Base-by-base conservation (phyloP, 1,284 basidiomycete genomes). In the Phaffia rhodozyma region DNA sequence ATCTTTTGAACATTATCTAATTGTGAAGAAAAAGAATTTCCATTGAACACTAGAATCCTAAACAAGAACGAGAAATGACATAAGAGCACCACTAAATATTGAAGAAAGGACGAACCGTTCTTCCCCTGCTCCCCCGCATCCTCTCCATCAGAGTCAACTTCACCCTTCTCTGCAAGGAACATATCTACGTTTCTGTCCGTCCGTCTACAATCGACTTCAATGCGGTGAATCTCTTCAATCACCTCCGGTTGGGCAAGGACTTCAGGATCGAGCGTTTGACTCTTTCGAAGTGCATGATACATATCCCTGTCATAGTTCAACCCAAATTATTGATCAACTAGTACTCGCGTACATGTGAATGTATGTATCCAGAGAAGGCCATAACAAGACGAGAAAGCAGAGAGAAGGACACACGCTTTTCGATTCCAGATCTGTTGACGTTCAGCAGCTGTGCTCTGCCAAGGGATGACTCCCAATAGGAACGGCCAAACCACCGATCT, bases 121-220 rank as follows among this genome's bases (percentile, higher is more conserved):
- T 54, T 54, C 7, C 54, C 58, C 13, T 49, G 58, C 32, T 65
- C 63, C 25, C 61, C 63, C 25, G 49, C 27, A 30, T 53, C 68
- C 54, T 67, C 71, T 61, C 74, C 73, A 56, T 73, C 74, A 65
- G 72, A 1, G 60, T 63, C 18, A 62, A 59, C 18, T 65, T 70
- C 16, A 65, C 66, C 21, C 72, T 71, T 1, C 69, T 65, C 2
- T 80, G 79, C 3, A 82, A 80, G 0, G 70, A 96, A 98, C 58
- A 96, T 79, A 0, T 89, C 83, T 67, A 97, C 91, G 21, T 82
- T 87, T 21, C 94, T 83, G 74, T 99, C 96, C n/a, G 96, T 97
- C 18, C 96, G 83, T 60, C 94, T 84, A 71, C 94, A 97, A 72
- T 98, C 96, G 59, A 98, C 76, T 62, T 77, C 75, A 38, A 77